Percentiles rank a stretch among this genome's conserved stretches.
Conservation (phyloP, 768 basidiomycete genomes). For the Kwoniella botswanensis region DNA sequence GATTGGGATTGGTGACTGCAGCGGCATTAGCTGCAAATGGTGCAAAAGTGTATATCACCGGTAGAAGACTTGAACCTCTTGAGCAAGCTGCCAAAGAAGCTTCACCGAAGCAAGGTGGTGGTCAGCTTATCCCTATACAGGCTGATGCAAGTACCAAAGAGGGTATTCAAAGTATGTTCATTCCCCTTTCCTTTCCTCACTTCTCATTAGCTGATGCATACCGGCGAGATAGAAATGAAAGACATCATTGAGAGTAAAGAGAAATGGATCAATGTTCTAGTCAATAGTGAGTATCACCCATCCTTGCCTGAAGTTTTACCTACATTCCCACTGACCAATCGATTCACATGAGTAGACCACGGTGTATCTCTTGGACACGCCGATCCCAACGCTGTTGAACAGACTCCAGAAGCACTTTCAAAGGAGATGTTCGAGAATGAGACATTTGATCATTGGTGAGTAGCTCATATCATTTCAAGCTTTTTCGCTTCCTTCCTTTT, state of each 20-base stretch:
- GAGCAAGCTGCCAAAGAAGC: constrained; percentile 42
- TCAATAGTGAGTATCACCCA: constrained; percentile 45
- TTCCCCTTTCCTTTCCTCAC: not conserved
- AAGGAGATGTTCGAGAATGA: constrained; percentile 54
- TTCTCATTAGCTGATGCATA: not conserved
- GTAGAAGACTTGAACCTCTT: constrained; percentile 49
- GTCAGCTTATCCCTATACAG: constrained; percentile 48
- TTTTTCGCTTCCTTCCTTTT: not conserved
- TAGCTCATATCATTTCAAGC: not conserved
- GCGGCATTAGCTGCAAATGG: constrained; percentile 54
- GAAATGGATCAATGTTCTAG: constrained; percentile 53
- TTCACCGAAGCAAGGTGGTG: constrained; percentile 42
- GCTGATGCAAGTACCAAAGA: constrained; percentile 54
- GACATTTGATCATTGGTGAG: constrained; percentile 51
- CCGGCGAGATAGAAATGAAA: constrained; percentile 32
- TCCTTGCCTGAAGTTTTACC: too few relatives aligned
- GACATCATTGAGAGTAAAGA: constrained; percentile 44
- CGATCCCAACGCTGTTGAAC: constrained; percentile 44
- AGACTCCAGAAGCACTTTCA: constrained; percentile 51
- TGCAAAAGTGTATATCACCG: constrained; percentile 57
- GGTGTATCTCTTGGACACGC: constrained; percentile 47
- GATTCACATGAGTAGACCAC: constrained; percentile 37
- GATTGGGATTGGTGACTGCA: constrained; percentile 41
- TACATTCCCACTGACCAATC: not conserved
- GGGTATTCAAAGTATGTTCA: constrained; percentile 51